Conservation (phyloP, 108 stramenopile genomes). For the Pseudonitzschia delicatissima region DNA sequence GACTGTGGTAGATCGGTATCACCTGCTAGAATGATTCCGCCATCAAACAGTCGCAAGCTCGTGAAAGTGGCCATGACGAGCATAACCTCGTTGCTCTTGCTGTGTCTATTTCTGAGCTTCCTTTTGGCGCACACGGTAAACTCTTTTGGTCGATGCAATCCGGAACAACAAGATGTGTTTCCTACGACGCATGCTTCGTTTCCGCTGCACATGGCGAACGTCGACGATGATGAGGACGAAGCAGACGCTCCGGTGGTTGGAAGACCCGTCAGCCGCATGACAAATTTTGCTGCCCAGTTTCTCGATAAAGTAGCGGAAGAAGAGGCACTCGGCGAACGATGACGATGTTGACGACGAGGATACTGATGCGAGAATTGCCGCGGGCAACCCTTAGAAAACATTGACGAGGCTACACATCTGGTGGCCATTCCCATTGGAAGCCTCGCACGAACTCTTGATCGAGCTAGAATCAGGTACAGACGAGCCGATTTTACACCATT, state of each 20-base stretch:
- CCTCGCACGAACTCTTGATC: slow-evolving; percentile 61
- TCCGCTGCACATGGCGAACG: neutral
- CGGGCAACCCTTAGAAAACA: slow-evolving; percentile 1
- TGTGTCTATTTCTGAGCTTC: neutral
- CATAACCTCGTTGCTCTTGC: too few relatives aligned
- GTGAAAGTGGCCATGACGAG: too few relatives aligned
- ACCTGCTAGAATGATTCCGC: too few relatives aligned
- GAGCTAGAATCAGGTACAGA: slow-evolving; percentile 77
- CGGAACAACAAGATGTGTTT: slow-evolving; percentile 1
- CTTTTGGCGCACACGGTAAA: neutral
- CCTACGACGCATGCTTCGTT: neutral
- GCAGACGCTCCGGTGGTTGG: neutral
- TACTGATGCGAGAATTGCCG: neutral
- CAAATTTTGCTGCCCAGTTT: slow-evolving; percentile 20
- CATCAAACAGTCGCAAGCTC: too few relatives aligned
- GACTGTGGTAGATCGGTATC: too few relatives aligned
- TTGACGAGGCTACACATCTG: slow-evolving; percentile 44
- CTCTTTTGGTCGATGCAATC: slow-evolving; percentile 7
- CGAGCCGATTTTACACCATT: slow-evolving; percentile 75
- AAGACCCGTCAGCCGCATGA: slow-evolving; percentile 27
- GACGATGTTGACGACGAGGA: neutral
- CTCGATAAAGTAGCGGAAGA: slow-evolving; percentile 11
- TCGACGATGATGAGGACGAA: neutral
- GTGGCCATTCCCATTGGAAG: slow-evolving; percentile 78
- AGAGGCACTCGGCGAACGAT: neutral